Evolutionary conservation across 441 rosid genomes (phyloP).

Genomic region (Eruca vesicaria): DNA sequence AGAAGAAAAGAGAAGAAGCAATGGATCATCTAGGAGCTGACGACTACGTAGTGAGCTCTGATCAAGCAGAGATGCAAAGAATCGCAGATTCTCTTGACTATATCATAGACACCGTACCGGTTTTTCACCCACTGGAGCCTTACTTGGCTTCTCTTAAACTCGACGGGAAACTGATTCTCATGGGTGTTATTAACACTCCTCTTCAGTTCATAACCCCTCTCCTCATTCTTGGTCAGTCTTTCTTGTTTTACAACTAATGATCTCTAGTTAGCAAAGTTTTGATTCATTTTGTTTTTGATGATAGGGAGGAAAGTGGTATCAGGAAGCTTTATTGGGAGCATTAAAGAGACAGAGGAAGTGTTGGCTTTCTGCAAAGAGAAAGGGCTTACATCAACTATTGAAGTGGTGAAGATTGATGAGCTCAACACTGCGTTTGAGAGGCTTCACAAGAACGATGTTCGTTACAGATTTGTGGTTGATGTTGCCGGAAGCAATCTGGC

Average conservation of each 20-base stretch:
- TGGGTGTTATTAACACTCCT: constrained; percentile 62
- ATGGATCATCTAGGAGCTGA: constrained; percentile 64
- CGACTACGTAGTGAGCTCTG: constrained; percentile 57
- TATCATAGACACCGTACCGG: constrained; percentile 63
- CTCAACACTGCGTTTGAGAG: constrained; percentile 36
- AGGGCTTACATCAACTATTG: constrained; percentile 36
- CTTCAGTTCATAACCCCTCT: constrained; percentile 53
- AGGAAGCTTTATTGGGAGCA: constrained; percentile 68
- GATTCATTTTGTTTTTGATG: neutral
- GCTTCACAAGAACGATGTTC: constrained; percentile 45
- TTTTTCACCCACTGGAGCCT: constrained; percentile 62
- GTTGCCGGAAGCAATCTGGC: constrained; percentile 59
- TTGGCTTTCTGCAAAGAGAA: constrained; percentile 36
- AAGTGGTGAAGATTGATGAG: constrained; percentile 37
- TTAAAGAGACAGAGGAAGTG: constrained; percentile 46
- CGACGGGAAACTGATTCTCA: constrained; percentile 61
- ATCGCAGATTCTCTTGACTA: constrained; percentile 61
- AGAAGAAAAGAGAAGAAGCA: constrained; percentile 58
- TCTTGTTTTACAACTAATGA: neutral
- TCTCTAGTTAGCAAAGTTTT: neutral
- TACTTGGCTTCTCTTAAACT: constrained; percentile 51
- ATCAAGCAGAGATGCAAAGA: constrained; percentile 46
- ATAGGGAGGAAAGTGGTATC: constrained; percentile 63
- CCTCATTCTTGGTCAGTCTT: constrained; percentile 62
- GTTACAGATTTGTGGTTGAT: constrained; percentile 53